Conservation (phyloP, 306 rosid species). For the Clitoria ternatea region DNA sequence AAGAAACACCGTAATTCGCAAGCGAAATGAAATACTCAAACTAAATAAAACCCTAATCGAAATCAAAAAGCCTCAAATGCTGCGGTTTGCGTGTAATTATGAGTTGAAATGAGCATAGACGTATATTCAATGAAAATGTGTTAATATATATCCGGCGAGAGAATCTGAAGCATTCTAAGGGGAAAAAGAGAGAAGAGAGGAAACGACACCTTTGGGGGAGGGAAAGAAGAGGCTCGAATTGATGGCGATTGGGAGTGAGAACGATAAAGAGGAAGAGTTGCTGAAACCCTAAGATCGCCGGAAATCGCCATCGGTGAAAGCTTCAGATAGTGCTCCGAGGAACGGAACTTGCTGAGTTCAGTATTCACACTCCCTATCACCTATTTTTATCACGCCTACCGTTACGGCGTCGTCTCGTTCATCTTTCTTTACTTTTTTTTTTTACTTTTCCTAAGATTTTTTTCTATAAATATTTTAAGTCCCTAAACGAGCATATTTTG, state of each 20-base stretch:
- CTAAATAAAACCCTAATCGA: constrained; percentile 19
- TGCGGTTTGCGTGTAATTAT: background rate
- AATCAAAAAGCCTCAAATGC: background rate
- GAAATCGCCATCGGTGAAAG: constrained; percentile 52
- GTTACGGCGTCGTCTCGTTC: too few species aligned
- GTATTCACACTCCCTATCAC: too few species aligned
- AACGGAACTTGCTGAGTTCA: background rate
- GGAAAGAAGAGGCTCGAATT: constrained; percentile 42
- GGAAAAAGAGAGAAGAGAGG: background rate
- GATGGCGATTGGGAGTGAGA: constrained; percentile 30
- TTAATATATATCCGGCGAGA: background rate
- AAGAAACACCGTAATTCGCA: background rate
- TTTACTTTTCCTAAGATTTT: too few species aligned
- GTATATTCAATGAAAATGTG: background rate
- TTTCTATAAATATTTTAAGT: too few species aligned
- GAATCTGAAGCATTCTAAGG: background rate
- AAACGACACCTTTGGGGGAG: constrained; percentile 55
- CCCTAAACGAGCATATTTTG: too few species aligned
- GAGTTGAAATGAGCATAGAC: background rate
- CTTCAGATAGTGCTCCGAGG: background rate
- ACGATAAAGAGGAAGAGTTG: constrained; percentile 56
- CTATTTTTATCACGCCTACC: too few species aligned
- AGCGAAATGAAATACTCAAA: too few species aligned
- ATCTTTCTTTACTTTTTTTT: too few species aligned
- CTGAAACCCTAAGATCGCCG: constrained; percentile 72